phyloP scores from a whole-genome alignment of 768 basidiomycete genomes.

The Boletus pseudopeckii region DNA sequence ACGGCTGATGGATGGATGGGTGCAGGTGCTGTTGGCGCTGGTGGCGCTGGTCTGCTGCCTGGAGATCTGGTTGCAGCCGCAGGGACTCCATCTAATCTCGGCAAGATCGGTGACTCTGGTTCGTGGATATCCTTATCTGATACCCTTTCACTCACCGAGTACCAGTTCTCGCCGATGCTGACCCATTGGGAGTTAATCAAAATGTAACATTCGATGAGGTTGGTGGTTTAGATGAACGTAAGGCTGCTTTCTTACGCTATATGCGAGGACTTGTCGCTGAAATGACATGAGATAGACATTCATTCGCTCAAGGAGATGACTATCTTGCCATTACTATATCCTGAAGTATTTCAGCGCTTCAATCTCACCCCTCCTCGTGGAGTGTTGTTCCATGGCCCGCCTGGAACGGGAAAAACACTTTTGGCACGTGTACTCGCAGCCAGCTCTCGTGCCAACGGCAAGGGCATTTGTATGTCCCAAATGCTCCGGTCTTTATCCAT shows the following conservation, averaged over 20 bases:
- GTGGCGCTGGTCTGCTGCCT: conserved; percentile 55
- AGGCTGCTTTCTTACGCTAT: conserved; percentile 23
- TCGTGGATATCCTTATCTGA: conserved; percentile 23
- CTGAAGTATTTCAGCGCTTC: conserved; percentile 94
- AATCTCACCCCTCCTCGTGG: conserved; percentile 93
- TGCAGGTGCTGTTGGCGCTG: conserved; percentile 43
- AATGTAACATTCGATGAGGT: conserved; percentile 96
- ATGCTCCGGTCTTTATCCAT: background rate
- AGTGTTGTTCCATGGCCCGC: conserved; percentile 96
- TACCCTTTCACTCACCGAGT: conserved; percentile 8
- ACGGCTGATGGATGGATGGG: conserved; percentile 50
- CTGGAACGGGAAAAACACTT: conserved; percentile 97
- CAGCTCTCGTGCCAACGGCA: conserved; percentile 81
- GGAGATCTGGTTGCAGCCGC: conserved; percentile 58
- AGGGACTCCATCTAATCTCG: conserved; percentile 81
- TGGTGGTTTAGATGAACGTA: conserved; percentile 92
- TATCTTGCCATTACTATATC: conserved; percentile 88
- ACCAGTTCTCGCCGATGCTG: conserved; percentile 86
- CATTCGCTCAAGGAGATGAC: conserved; percentile 99
- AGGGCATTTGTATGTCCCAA: conserved; percentile 73
- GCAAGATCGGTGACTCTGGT: conserved; percentile 80
- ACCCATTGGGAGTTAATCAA: conserved; percentile 90
- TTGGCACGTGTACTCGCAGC: conserved; percentile 92
- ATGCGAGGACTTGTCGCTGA: background rate
- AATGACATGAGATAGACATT: conserved; percentile 57